A percentile compares a stretch with the other conserved stretches of the same genome.
phyloP scores from a whole-genome alignment of 202 grass and related monocot genomes.

The Panicum virgatum region DNA sequence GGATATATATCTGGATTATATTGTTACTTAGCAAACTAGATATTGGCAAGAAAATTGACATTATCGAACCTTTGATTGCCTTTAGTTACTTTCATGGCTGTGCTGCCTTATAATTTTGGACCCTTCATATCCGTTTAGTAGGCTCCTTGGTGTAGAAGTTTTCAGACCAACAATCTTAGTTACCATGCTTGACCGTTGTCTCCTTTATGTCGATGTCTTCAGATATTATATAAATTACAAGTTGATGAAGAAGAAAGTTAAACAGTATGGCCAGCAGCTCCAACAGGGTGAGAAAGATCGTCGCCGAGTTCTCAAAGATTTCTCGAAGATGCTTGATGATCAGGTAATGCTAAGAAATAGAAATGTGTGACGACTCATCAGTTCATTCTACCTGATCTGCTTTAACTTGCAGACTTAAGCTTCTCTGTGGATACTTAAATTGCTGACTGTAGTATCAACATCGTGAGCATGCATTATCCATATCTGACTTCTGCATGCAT shows the following conservation, averaged over 20 bases:
- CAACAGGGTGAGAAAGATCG: constrained; percentile 79
- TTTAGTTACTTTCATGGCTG: neutral
- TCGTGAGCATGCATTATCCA: constrained; percentile 32
- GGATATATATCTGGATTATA: neutral
- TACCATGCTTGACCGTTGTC: neutral
- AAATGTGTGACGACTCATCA: neutral
- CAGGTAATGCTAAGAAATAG: constrained; percentile 63
- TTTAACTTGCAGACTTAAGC: constrained; percentile 32
- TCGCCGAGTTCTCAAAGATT: constrained; percentile 77
- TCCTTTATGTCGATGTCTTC: constrained; percentile 26
- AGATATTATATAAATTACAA: constrained; percentile 99
- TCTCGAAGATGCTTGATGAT: constrained; percentile 96
- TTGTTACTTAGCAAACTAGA: neutral
- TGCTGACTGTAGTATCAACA: constrained; percentile 28
- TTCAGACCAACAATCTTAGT: neutral
- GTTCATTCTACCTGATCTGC: constrained; percentile 28
- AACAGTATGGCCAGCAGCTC: constrained; percentile 77
- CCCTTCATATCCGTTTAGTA: neutral
- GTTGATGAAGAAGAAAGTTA: constrained; percentile 98
- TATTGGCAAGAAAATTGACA: neutral
- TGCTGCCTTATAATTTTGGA: neutral
- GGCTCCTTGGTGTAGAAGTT: neutral
- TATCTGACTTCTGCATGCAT: neutral
- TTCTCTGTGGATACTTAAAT: constrained; percentile 36
- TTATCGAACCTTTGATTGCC: neutral